These are phyloP conservation scores for Backusella macrospora DNA, from an alignment of 192 early-diverging fungal genomes.

Conservation along the genomic window DNA sequence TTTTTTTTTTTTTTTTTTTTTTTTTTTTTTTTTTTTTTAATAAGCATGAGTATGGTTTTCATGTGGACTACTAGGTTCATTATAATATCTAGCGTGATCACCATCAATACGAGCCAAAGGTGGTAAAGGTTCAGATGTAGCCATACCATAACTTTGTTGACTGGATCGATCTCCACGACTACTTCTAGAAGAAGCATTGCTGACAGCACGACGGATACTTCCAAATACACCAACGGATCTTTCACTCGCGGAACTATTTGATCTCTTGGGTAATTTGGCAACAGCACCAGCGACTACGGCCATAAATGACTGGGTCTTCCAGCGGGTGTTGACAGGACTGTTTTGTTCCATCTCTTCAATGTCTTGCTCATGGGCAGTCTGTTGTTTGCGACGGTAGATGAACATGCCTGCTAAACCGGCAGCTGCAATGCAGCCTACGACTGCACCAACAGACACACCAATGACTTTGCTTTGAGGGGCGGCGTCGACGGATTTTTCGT, in stretches of 20 bases:
- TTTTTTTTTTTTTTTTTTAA: neutral
- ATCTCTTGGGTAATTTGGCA: conserved; percentile 31
- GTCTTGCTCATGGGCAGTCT: conserved; percentile 19
- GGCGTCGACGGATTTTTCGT: conserved; percentile 11
- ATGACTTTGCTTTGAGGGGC: conserved; percentile 30
- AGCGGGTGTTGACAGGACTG: conserved; percentile 35
- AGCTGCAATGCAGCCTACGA: conserved; percentile 38
- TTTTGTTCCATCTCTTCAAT: conserved; percentile 11
- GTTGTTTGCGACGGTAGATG: conserved; percentile 25
- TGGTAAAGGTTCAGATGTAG: conserved; percentile 24
- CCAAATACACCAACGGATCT: conserved; percentile 16
- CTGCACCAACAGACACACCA: conserved; percentile 34
- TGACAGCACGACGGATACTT: conserved; percentile 27
- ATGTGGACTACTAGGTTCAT: conserved; percentile 12
- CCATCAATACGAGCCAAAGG: conserved; percentile 35
- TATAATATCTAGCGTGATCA: neutral
- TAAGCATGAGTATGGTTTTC: conserved; percentile 25
- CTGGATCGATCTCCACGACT: neutral
- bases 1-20: neutral
- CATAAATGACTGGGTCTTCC: conserved; percentile 39
- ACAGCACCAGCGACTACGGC: conserved; percentile 38
- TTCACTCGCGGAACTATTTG: conserved; percentile 8
- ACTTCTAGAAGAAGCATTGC: conserved; percentile 28
- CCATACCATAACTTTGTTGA: conserved; percentile 31
- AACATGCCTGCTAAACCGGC: conserved; percentile 41